These are phyloP conservation scores for Castanospermum australe DNA, from an alignment of 306 rosid genomes.

Conservation along the genomic window DNA sequence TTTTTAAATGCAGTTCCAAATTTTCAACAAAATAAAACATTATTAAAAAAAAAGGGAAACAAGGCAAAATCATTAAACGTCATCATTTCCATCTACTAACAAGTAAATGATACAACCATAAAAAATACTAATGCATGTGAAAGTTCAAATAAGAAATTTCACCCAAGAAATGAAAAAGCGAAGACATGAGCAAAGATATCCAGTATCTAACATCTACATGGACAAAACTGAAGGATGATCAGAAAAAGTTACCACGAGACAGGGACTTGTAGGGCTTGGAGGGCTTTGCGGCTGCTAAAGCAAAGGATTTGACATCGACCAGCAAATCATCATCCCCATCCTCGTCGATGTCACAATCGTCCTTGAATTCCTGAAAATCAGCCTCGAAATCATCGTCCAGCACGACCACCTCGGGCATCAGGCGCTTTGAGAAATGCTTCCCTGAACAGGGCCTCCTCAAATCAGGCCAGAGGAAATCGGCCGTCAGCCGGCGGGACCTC, in stretches of 20 bases:
- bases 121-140: constrained; percentile 15
- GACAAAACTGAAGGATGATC: background rate
- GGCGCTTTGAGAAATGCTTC: constrained; percentile 41
- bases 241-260: constrained; percentile 46
- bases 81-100: background rate
- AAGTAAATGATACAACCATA: background rate
- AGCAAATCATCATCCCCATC: constrained; percentile 46
- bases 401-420: constrained; percentile 33
- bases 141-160: background rate
- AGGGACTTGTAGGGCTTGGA: constrained; percentile 16
- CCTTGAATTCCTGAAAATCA: constrained; percentile 82
- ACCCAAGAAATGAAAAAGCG: background rate
- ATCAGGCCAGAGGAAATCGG: constrained; percentile 71
- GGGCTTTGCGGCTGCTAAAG: constrained; percentile 39
- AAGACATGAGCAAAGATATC: background rate
- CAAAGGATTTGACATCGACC: constrained; percentile 49
- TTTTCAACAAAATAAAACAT: background rate
- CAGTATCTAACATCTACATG: background rate
- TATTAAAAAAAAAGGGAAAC: background rate
- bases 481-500: constrained; percentile 47
- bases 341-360: constrained; percentile 69
- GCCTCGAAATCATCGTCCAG: constrained; percentile 83
- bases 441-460: constrained; percentile 46
- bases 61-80: background rate
- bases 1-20: background rate